A percentile compares a stretch with the other conserved stretches of the same genome.
phyloP scores from a whole-genome alignment of 345 rosid genomes.

The Citrus unshiu region DNA sequence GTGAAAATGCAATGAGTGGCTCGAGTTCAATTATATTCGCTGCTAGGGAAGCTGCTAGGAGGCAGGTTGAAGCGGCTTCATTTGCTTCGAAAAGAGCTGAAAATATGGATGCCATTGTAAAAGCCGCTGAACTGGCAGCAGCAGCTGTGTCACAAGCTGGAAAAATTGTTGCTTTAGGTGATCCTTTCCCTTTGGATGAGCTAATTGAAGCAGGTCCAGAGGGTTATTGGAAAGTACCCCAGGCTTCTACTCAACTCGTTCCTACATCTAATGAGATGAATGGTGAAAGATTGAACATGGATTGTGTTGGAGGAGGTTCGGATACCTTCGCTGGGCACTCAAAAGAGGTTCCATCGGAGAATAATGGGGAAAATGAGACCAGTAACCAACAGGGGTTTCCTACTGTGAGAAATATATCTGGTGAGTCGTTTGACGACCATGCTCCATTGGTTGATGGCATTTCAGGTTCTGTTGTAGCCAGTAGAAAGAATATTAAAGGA shows the following conservation, averaged over 20 bases:
- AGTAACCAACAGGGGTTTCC: constrained; percentile 34
- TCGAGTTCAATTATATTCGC: constrained; percentile 63
- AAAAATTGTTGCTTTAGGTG: constrained; percentile 82
- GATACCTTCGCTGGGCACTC: constrained; percentile 20
- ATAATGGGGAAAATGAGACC: constrained; percentile 31
- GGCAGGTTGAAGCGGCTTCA: constrained; percentile 82
- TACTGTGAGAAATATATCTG: constrained; percentile 25
- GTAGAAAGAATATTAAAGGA: constrained; percentile 43
- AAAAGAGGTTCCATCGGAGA: constrained; percentile 21
- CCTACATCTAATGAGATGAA: constrained; percentile 22
- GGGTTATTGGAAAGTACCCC: constrained; percentile 62
- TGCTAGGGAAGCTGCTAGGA: constrained; percentile 83
- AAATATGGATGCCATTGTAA: constrained; percentile 82
- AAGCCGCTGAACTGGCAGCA: constrained; percentile 94
- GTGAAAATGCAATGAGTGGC: constrained; percentile 42
- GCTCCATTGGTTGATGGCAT: constrained; percentile 37
- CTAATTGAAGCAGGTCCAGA: constrained; percentile 71
- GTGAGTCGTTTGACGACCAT: constrained; percentile 40
- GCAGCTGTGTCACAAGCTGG: constrained; percentile 97
- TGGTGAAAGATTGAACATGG: constrained; percentile 18
- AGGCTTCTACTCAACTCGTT: constrained; percentile 35
- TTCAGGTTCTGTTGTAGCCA: constrained; percentile 29
- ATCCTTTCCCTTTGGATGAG: constrained; percentile 55
- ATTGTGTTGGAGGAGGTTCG: constrained; percentile 17
- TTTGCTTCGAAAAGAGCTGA: constrained; percentile 92